Evolutionary conservation across 495 filamentous ascomycete genomes (phyloP).

Genomic region (Neurospora cerealis): DNA sequence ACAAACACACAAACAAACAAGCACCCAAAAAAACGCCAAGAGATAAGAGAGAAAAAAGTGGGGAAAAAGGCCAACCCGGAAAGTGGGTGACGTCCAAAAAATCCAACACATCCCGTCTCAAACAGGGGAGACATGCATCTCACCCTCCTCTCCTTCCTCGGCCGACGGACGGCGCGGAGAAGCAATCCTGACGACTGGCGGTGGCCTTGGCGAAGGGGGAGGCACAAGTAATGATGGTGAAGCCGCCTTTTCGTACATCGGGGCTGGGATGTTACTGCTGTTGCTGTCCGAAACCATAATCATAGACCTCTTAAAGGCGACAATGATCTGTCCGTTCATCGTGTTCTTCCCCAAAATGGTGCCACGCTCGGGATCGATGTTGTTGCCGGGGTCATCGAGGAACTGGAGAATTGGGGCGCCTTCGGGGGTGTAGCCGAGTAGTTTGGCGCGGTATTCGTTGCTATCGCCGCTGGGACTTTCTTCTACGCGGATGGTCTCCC

Average conservation of each 20-base stretch:
- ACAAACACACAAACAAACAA: not conserved
- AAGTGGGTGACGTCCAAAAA: not conserved
- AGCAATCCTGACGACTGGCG: slow-evolving; percentile 13
- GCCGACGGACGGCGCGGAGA: not conserved
- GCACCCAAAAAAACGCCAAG: not conserved
- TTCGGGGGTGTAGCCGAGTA: slow-evolving; percentile 26
- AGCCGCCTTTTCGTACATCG: not conserved
- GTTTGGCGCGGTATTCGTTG: slow-evolving; percentile 11
- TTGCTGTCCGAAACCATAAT: not conserved
- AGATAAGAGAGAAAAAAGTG: not conserved
- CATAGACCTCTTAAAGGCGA: slow-evolving; percentile 17
- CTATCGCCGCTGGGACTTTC: slow-evolving; percentile 10
- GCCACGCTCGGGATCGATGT: slow-evolving; percentile 10
- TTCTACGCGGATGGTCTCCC: slow-evolving; percentile 18
- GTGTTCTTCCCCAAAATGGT: slow-evolving; percentile 11
- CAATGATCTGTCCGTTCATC: slow-evolving; percentile 14
- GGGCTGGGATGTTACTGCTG: not conserved
- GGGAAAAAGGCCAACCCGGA: not conserved
- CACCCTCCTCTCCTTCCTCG: not conserved
- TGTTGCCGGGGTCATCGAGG: slow-evolving; percentile 12
- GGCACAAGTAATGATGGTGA: not conserved
- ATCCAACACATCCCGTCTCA: not conserved
- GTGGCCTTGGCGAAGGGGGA: not conserved
- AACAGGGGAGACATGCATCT: not conserved
- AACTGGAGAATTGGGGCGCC: slow-evolving; percentile 20